Evolutionary conservation across 1,139 yeast genomes (phyloP), one percentile per base, ranked within the genome.

Genomic region (Sugiyamaella grinbergsii): DNA sequence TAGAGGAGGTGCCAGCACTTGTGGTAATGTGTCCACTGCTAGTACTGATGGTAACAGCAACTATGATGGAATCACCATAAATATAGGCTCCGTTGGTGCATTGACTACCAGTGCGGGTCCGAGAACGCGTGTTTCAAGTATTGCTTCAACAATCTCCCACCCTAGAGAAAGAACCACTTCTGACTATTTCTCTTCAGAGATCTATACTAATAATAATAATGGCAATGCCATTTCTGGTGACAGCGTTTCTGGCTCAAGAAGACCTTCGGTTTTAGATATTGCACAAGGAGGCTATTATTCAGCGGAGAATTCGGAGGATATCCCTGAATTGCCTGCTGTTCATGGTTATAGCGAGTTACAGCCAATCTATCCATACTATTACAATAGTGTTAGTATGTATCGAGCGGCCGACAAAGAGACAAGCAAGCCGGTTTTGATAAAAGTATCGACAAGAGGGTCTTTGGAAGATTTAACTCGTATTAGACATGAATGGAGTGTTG

Each of bases 401-500:
- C 49, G 66, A n/a, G 58, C 65, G 7, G 47, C 36, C 3, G 53
- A 54, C 32, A 20, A 38, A 24, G 54, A 50, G 1, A 53, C 61
- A 1, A 54, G 49, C 18, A 51, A 58, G 45, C 59, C 62, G 0
- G 64, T 62, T 6, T 52, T 62, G 11, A 50, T 63, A 13, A 62
- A 60, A 33, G 56, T 58, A 13, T 60, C 66, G 5, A 55, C 57
- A 1, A 54, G 58, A 16, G 64, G 64, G 2, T 56, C 62, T 8
- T 54, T 63, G 5, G 66, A 62, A 40, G 66, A 62, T 37, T 51
- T 63, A 38, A 60, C 64, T 2, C 51, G 66, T n/a, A 60, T 63
- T 10, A 48, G 65, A 7, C 65, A 62, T 24, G 66, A 63, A 44
- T 63, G 66, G 66, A 60, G 63, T 37, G 57, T 61, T n/a, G 57